A percentile compares a stretch with the other conserved stretches of the same genome.
Conservation (phyloP, 352 stramenopile species). For the Aphanomyces cochlioides region DNA sequence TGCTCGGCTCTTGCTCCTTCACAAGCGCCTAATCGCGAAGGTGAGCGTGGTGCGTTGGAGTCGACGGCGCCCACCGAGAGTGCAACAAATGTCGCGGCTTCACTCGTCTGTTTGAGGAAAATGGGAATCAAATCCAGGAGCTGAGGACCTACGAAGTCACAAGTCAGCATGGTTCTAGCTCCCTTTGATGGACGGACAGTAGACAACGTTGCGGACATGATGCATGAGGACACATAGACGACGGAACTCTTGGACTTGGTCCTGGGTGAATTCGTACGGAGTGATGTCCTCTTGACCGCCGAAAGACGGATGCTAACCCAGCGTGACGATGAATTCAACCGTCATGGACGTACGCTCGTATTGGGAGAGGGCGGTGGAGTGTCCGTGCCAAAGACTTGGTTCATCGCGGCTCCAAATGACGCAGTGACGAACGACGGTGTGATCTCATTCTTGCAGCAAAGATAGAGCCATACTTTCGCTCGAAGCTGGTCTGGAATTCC, state of each 20-base stretch:
- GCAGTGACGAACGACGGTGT: neutral
- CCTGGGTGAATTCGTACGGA: neutral
- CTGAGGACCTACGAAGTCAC: neutral
- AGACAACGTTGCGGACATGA: neutral
- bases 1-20: neutral
- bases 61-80: constrained; percentile 1
- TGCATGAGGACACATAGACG: constrained; percentile 1
- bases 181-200: neutral
- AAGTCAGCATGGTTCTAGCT: too few species aligned
- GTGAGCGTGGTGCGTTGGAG: neutral
- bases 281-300: neutral
- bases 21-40: neutral
- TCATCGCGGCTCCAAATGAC: neutral
- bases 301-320: neutral
- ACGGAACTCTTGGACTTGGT: constrained; percentile 1
- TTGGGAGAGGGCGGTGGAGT: too few species aligned
- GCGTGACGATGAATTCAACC: neutral
- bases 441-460: constrained; percentile 3
- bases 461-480: neutral
- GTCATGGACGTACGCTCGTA: neutral
- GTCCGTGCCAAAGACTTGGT: neutral
- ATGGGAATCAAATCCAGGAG: constrained; percentile 15
- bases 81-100: constrained; percentile 7
- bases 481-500: neutral
- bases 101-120: neutral